Evolutionary conservation across 1,284 basidiomycete genomes (phyloP).

Genomic region (Dichomitus squalens): DNA sequence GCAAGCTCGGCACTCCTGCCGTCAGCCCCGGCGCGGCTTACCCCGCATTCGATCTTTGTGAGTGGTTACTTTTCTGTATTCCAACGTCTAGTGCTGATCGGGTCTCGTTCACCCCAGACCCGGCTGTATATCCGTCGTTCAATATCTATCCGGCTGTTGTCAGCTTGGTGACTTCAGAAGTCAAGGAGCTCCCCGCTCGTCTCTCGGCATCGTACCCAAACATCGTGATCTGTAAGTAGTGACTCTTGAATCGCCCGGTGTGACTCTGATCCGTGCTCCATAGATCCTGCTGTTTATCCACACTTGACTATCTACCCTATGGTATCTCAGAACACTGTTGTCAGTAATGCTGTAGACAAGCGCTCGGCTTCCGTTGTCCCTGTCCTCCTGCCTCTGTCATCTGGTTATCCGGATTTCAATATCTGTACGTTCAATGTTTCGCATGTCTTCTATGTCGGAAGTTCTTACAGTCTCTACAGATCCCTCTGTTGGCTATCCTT

Average conservation of each 20-base stretch:
- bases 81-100: not conserved
- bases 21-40: conserved; percentile 23
- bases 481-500: conserved; percentile 39
- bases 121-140: conserved; percentile 30
- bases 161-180: not conserved
- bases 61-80: conserved; percentile 9
- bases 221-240: conserved; percentile 14
- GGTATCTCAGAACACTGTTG: not conserved
- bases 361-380: conserved; percentile 1
- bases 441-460: not conserved
- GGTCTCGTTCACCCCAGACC: conserved; percentile 17
- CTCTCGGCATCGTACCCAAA: conserved; percentile 8
- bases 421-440: conserved; percentile 22
- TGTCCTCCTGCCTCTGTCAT: not conserved
- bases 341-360: not conserved
- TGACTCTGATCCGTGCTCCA: not conserved
- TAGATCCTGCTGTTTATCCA: conserved; percentile 28
- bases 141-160: conserved; percentile 30
- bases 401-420: conserved; percentile 20
- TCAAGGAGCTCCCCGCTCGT: not conserved
- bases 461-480: conserved; percentile 29
- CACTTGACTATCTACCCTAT: conserved; percentile 19
- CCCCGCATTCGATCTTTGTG: conserved; percentile 39
- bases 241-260: too few relatives aligned
- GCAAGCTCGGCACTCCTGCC: conserved; percentile 7